phyloP scores from a whole-genome alignment of 495 filamentous ascomycete genomes.

The Aspergillus carlsbadensis region DNA sequence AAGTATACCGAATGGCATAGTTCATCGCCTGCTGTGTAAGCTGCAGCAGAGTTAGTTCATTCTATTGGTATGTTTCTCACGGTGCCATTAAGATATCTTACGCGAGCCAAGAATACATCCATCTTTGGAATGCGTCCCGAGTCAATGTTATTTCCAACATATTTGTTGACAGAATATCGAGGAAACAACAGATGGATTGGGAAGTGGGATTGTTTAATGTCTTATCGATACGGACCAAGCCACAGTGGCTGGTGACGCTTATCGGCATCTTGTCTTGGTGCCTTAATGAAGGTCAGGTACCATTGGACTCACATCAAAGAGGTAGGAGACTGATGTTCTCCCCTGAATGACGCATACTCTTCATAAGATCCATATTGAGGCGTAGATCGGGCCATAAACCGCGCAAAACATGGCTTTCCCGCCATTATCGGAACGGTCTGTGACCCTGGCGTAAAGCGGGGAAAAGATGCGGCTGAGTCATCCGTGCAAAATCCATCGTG shows the following conservation, averaged over 20 bases:
- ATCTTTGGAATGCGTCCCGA: constrained; percentile 45
- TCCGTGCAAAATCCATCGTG: constrained; percentile 31
- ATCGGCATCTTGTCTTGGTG: neutral
- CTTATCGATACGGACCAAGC: constrained; percentile 45
- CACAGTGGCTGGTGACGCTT: constrained; percentile 15
- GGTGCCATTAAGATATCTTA: constrained; percentile 33
- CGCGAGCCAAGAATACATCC: constrained; percentile 73
- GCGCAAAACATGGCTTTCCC: constrained; percentile 1
- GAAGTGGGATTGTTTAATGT: constrained; percentile 5
- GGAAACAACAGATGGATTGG: constrained; percentile 1
- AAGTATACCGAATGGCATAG: constrained; percentile 70
- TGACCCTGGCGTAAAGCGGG: constrained; percentile 15
- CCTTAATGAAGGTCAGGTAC: neutral
- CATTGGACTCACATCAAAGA: neutral
- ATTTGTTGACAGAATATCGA: constrained; percentile 1
- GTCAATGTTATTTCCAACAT: neutral
- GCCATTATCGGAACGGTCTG: constrained; percentile 1
- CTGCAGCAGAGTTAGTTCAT: constrained; percentile 35
- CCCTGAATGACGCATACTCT: neutral
- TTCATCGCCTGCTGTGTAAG: constrained; percentile 84
- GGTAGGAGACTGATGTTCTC: neutral
- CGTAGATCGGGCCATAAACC: constrained; percentile 8
- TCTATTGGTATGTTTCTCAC: neutral
- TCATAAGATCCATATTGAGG: constrained; percentile 12
- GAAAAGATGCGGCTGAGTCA: constrained; percentile 38